Evolutionary conservation across 192 early-diverging fungal species (phyloP).

Genomic region (Glomus cerebriforme): DNA sequence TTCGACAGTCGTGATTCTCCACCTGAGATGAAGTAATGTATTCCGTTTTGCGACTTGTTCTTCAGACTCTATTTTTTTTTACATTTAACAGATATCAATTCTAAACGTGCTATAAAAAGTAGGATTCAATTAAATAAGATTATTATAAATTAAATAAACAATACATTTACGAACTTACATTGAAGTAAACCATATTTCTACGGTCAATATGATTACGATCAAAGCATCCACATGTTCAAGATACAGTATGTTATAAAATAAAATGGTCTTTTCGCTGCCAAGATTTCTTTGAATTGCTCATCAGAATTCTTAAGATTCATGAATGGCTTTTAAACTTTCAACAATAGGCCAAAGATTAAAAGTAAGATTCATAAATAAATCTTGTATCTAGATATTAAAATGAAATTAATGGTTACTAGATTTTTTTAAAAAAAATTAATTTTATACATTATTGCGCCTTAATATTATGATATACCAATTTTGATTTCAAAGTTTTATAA

Average conservation of each 20-base stretch:
- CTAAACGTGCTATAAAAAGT: conserved; percentile 4
- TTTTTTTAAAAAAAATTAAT: no score
- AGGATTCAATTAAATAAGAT: not conserved
- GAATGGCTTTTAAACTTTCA: not conserved
- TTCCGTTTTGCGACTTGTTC: not conserved
- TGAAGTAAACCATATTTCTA: not conserved
- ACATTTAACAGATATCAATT: conserved; percentile 22
- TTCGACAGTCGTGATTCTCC: no score
- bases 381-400: not conserved
- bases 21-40: not conserved
- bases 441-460: no score
- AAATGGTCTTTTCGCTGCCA: not conserved
- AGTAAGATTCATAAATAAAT: not conserved
- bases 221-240: not conserved
- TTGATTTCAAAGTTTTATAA: no score
- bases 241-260: conserved; percentile 2
- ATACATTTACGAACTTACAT: not conserved
- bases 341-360: conserved; percentile 2
- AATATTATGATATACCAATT: no score
- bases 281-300: not conserved
- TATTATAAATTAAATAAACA: not conserved
- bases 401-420: no score
- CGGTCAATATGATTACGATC: not conserved
- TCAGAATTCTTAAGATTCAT: not conserved
- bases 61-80: not conserved